phyloP scores from a whole-genome alignment of 2,329 filamentous ascomycete species.

The Lecanicillium sp. region DNA sequence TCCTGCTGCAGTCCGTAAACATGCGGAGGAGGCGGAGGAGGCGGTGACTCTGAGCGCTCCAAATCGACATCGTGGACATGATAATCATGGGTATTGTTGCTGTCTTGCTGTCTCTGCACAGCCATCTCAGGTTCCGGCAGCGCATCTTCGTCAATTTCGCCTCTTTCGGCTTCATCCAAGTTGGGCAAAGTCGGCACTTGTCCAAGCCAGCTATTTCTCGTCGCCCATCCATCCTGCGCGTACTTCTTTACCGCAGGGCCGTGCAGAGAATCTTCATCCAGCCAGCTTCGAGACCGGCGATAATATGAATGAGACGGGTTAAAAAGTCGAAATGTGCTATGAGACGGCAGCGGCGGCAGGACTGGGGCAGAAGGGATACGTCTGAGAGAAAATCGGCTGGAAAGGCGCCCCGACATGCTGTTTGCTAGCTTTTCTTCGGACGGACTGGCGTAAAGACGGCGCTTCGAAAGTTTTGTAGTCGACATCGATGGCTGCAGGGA shows the following conservation, averaged over 20 bases:
- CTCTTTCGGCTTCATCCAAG: constrained; percentile 18
- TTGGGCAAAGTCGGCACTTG: constrained; percentile 28
- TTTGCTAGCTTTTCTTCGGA: background rate
- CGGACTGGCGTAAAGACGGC: constrained; percentile 15
- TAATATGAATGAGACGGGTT: constrained; percentile 15
- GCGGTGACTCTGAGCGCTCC: background rate
- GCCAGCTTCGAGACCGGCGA: constrained; percentile 30
- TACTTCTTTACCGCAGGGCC: constrained; percentile 29
- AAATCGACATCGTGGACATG: background rate
- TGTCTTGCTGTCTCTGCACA: background rate
- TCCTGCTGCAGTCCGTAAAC: too few relatives aligned
- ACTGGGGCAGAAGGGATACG: constrained; percentile 16
- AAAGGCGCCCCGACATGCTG: constrained; percentile 13
- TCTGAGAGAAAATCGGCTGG: constrained; percentile 21
- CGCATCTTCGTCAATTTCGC: background rate
- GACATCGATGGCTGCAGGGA: constrained; percentile 12
- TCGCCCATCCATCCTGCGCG: constrained; percentile 17
- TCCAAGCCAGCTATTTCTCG: constrained; percentile 24
- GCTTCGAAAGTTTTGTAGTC: constrained; percentile 22
- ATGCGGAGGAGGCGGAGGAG: too few relatives aligned
- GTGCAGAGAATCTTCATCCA: constrained; percentile 43
- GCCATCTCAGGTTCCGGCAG: too few relatives aligned
- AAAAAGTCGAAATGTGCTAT: constrained; percentile 21
- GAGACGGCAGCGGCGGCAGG: constrained; percentile 24
- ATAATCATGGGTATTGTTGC: too few relatives aligned